Evolutionary conservation across 768 basidiomycete species (phyloP).

Genomic region (Lentinula lateritia): DNA sequence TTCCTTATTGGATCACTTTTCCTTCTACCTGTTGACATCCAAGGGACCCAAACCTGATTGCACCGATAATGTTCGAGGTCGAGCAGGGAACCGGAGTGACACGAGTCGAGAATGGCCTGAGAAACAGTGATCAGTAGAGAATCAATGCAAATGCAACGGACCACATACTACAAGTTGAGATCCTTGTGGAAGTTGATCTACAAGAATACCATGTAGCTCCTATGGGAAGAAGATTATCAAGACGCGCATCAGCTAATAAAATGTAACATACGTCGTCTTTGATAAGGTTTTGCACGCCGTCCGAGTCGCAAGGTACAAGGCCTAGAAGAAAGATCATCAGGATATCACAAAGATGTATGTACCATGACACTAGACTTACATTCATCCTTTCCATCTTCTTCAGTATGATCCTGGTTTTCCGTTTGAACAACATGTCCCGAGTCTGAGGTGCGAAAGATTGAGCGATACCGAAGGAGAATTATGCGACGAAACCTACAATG

Average conservation of each 20-base stretch:
- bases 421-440: constrained; percentile 48
- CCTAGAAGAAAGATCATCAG: constrained; percentile 15
- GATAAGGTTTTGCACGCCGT: constrained; percentile 25
- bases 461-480: neutral
- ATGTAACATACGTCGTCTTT: constrained; percentile 28
- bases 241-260: neutral
- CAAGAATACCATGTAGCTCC: constrained; percentile 29
- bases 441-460: constrained; percentile 27
- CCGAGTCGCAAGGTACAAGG: constrained; percentile 27
- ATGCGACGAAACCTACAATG: constrained; percentile 36
- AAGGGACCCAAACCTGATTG: constrained; percentile 41
- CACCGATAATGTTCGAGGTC: constrained; percentile 39
- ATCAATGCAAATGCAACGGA: neutral
- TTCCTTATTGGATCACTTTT: constrained; percentile 28
- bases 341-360: neutral
- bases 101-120: constrained; percentile 30
- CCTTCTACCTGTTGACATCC: constrained; percentile 37
- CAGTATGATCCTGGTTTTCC: constrained; percentile 33
- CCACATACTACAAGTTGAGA: constrained; percentile 28
- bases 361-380: constrained; percentile 23
- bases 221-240: constrained; percentile 8
- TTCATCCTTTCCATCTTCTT: constrained; percentile 50
- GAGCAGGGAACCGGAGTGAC: constrained; percentile 36
- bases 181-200: constrained; percentile 30
- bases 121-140: neutral